Evolutionary conservation across 225 moss, liverwort and hornwort species (phyloP).

Genomic region (Pseudoscleropodium purum): DNA sequence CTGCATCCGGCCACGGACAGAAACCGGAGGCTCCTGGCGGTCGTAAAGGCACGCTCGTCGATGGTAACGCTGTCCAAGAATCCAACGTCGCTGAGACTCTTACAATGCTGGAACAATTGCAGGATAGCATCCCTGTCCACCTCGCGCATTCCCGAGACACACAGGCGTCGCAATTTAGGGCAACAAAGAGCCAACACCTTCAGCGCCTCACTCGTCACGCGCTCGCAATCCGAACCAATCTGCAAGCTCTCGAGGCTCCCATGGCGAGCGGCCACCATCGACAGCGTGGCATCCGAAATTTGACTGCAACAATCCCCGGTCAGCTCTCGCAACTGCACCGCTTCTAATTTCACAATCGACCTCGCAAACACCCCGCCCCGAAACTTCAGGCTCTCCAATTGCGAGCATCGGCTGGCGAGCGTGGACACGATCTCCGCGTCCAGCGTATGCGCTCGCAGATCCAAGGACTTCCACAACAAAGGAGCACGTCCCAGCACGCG

Average conservation of each 20-base stretch:
- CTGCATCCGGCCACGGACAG: slow-evolving; percentile 82
- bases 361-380: slow-evolving; percentile 61
- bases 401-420: slow-evolving; percentile 48
- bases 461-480: slow-evolving; percentile 64
- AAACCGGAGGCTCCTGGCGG: slow-evolving; percentile 60
- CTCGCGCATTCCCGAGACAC: slow-evolving; percentile 64
- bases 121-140: slow-evolving; percentile 61
- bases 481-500: slow-evolving; percentile 44
- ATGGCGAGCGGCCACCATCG: slow-evolving; percentile 81
- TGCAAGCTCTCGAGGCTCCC: slow-evolving; percentile 67
- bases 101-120: slow-evolving; percentile 61
- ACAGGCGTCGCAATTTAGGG: slow-evolving; percentile 70
- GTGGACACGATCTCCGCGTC: slow-evolving; percentile 52
- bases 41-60: slow-evolving; percentile 53
- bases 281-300: slow-evolving; percentile 69
- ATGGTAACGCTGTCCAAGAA: slow-evolving; percentile 63
- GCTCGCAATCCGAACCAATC: slow-evolving; percentile 74
- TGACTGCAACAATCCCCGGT: slow-evolving; percentile 70
- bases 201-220: slow-evolving; percentile 74
- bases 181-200: slow-evolving; percentile 77
- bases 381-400: slow-evolving; percentile 60
- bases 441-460: slow-evolving; percentile 69
- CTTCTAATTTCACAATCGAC: slow-evolving; percentile 53
- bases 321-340: slow-evolving; percentile 44
- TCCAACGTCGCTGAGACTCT: slow-evolving; percentile 58